These are phyloP conservation scores for Monsonia emarginata DNA, from an alignment of 441 rosid species.

Conservation along the genomic window DNA sequence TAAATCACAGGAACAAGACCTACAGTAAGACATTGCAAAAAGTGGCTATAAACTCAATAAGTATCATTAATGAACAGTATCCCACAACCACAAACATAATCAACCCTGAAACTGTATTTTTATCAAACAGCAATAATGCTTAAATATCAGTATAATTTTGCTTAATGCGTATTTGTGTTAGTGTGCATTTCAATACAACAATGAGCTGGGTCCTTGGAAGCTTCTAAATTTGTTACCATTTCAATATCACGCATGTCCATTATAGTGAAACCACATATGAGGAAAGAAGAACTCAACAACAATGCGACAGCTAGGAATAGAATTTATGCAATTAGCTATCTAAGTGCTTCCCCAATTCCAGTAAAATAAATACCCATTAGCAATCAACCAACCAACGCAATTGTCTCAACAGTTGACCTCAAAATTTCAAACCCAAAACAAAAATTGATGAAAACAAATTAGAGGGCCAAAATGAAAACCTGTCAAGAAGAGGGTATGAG, in stretches of 20 bases:
- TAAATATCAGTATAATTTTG: no score
- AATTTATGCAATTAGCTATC: background rate
- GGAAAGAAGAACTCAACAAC: no score
- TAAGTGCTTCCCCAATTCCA: background rate
- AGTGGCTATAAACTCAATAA: no score
- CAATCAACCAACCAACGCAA: background rate
- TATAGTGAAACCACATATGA: no score
- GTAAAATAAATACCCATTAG: background rate
- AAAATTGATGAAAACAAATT: background rate
- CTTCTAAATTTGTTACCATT: background rate
- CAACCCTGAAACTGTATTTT: background rate
- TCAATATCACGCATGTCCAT: background rate
- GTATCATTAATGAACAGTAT: no score
- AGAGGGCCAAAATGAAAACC: constrained; percentile 33
- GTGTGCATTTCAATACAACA: background rate
- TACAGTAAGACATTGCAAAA: no score
- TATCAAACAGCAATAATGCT: background rate
- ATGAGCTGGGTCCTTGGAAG: background rate
- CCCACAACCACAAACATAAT: no score
- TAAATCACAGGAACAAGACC: no score
- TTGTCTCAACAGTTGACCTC: background rate
- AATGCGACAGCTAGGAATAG: no score
- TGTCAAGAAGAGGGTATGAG: constrained; percentile 87
- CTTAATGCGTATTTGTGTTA: no score
- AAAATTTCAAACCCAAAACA: background rate